Evolutionary conservation across 75 land plant species (phyloP), one percentile per base, ranked within the genome.

Genomic region (Adiantum capillusveneris): DNA sequence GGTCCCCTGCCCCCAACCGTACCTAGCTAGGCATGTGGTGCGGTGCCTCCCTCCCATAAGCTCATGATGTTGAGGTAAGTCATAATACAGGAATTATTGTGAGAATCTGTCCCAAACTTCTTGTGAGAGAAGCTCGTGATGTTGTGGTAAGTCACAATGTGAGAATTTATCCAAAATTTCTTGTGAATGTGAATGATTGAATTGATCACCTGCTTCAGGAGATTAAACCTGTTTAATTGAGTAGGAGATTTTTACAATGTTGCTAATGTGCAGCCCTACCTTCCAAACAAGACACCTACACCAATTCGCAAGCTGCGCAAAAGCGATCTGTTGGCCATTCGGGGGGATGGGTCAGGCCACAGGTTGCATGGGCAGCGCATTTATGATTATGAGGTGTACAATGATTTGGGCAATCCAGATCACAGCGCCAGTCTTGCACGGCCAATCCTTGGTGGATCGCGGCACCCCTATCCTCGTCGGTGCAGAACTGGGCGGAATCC

Each of bases 311-410:
- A 74, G 0, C 68, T 82, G 44, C 69, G 93, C 6, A 57, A 65
- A 29, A 61, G 74, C 25, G 86, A 79, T 11, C 54, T 88, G 42
- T 21, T 37, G 13, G 50, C 51, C 6, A 53, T 77, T 27, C 72
- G 82, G 11, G 94, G 94, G 2, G 68, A 86, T 65, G 85, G 81
- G 0, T 74, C 60, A 44, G 90, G 86, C 1, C 67, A 63, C 51
- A 57, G 90, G 42, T 63, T 79, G 57, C 18, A 57, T 14, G 59
- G 68, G 29, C 90, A 88, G n/a, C 74, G 83, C 44, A 71, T 88
- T 25, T 88, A 82, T 49, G 94, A 88, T 48, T 88, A 82, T 54
- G 94, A 58, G n/a, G n/a, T n/a, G n/a, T n/a, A n/a, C n/a, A n/a
- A n/a, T n/a, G n/a, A n/a, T n/a, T n/a, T n/a, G n/a, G 94, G 94